These are phyloP conservation scores for Hypoxylon sp. DNA, from an alignment of 2,329 filamentous ascomycete genomes.

Conservation along the genomic window DNA sequence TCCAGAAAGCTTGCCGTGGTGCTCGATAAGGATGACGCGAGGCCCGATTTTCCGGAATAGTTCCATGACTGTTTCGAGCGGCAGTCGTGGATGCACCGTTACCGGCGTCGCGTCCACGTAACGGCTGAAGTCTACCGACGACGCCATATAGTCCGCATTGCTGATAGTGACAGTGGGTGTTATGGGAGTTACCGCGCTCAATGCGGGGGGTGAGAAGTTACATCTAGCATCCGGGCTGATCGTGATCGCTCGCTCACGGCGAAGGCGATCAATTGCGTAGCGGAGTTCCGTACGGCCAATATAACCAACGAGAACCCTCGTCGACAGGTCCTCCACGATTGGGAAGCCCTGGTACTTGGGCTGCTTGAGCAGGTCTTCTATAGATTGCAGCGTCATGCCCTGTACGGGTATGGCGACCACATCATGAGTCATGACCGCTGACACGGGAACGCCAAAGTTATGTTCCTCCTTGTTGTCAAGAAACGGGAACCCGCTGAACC, in stretches of 20 bases:
- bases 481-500: conserved; percentile 97
- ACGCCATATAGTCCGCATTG: conserved; percentile 67
- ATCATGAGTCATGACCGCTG: conserved; percentile 85
- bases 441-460: conserved; percentile 94
- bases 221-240: conserved; percentile 78
- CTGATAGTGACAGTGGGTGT: conserved; percentile 69
- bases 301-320: conserved; percentile 85
- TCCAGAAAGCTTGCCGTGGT: conserved; percentile 84
- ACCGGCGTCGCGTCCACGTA: conserved; percentile 93
- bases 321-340: conserved; percentile 79
- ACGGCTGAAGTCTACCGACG: conserved; percentile 81
- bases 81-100: conserved; percentile 88
- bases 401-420: conserved; percentile 79
- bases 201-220: conserved; percentile 71
- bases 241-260: conserved; percentile 69
- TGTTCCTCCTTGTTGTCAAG: conserved; percentile 98
- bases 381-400: conserved; percentile 79
- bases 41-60: conserved; percentile 98
- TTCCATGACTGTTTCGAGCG: conserved; percentile 97
- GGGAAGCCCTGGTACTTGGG: conserved; percentile 94
- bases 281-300: conserved; percentile 92
- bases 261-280: conserved; percentile 87
- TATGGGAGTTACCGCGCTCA: conserved; percentile 53
- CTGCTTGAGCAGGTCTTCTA: conserved; percentile 81
- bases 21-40: conserved; percentile 91